phyloP scores from a whole-genome alignment of 2,329 filamentous ascomycete species.

The Trichoderma koningii region DNA sequence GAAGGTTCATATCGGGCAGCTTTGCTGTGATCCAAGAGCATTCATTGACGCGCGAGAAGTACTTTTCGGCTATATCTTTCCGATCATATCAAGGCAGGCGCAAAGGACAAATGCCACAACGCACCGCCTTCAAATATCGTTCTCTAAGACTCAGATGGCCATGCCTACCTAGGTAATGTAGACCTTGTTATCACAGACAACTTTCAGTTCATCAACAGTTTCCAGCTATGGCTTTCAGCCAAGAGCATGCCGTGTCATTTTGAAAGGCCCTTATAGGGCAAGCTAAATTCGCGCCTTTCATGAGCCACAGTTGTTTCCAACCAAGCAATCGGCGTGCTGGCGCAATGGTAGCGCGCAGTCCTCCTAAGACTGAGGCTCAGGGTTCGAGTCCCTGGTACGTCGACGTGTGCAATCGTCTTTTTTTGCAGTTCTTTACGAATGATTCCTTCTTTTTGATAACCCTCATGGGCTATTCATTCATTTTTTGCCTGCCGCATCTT shows the following conservation, averaged over 20 bases:
- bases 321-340: constrained; percentile 36
- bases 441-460: not conserved
- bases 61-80: too few species aligned
- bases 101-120: not conserved
- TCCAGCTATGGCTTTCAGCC: too few species aligned
- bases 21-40: too few species aligned
- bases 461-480: not conserved
- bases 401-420: constrained; percentile 28
- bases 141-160: not conserved
- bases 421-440: not conserved
- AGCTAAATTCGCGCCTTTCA: constrained; percentile 17
- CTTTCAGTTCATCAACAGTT: too few species aligned
- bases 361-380: constrained; percentile 47
- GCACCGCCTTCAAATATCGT: not conserved
- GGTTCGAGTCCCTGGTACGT: constrained; percentile 46
- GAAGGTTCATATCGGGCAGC: not conserved
- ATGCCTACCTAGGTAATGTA: too few species aligned
- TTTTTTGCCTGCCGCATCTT: not conserved
- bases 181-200: too few species aligned
- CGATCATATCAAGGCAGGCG: not conserved
- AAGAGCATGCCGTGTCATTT: not conserved
- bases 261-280: constrained; percentile 9
- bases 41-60: too few species aligned
- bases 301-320: constrained; percentile 17
- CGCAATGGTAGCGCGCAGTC: constrained; percentile 46